Percentiles rank a stretch among this genome's conserved stretches.
Evolutionary conservation across 345 rosid species (phyloP).

Genomic region (Corchorus capsularis): DNA sequence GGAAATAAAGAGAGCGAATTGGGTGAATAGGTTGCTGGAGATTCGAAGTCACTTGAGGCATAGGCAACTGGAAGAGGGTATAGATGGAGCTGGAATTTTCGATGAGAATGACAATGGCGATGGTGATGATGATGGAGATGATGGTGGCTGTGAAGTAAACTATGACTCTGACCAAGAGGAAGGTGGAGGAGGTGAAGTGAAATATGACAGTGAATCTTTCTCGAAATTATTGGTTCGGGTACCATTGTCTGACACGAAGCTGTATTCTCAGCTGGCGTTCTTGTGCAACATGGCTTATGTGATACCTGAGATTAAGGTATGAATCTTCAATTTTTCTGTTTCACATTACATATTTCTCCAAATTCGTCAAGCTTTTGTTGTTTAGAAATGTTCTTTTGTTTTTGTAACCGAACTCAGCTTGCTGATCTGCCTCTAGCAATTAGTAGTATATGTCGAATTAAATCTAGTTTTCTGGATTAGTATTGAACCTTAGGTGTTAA

Average conservation of each 20-base stretch:
- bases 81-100: constrained; percentile 21
- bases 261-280: constrained; percentile 77
- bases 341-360: not conserved
- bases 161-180: constrained; percentile 50
- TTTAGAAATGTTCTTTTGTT: not conserved
- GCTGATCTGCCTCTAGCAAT: not conserved
- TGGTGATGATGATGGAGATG: constrained; percentile 42
- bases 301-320: constrained; percentile 66
- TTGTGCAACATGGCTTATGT: constrained; percentile 85
- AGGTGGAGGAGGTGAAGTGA: constrained; percentile 23
- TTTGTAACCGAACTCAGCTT: not conserved
- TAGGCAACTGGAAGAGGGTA: constrained; percentile 31
- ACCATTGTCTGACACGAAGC: constrained; percentile 66
- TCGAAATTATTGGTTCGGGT: constrained; percentile 48
- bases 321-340: not conserved
- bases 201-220: constrained; percentile 52
- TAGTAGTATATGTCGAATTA: not conserved
- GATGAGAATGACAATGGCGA: constrained; percentile 27
- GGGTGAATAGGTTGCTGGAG: constrained; percentile 76
- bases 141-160: constrained; percentile 49
- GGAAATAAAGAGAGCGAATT: constrained; percentile 55
- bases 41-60: constrained; percentile 60
- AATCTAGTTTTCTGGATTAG: not conserved
- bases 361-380: not conserved
- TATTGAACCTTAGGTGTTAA: not conserved